phyloP scores from a whole-genome alignment of 176 grass and related monocot genomes.

The Zea mays region Zm-B73-REFERENCE-NAM-5.0 NC_050101.1:156770501-156771000 shows the following conservation, averaged over 20 bases:
- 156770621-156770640: neutral
- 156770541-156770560: slow-evolving; percentile 2
- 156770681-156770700: neutral
- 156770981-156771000: slow-evolving; percentile 60
- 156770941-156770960: slow-evolving; percentile 92
- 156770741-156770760: slow-evolving; percentile 38
- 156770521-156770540: slow-evolving; percentile 62
- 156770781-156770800: slow-evolving; percentile 54
- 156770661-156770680: neutral
- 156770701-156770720: neutral
- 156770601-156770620: neutral
- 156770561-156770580: neutral
- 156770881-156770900: slow-evolving; percentile 64
- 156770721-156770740: neutral
- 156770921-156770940: slow-evolving; percentile 92
- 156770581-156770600: neutral
- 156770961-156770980: slow-evolving; percentile 81
- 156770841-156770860: slow-evolving; percentile 68
- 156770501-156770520: slow-evolving; percentile 61
- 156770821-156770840: slow-evolving; percentile 73
- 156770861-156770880: slow-evolving; percentile 48
- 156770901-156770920: slow-evolving; percentile 59
- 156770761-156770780: slow-evolving; percentile 58
- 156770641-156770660: neutral
- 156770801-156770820: slow-evolving; percentile 66